Evolutionary conservation across 129 eudicot genomes (phyloP), one percentile per base, ranked within the genome.

Genomic region (Escallonia rubra): DNA sequence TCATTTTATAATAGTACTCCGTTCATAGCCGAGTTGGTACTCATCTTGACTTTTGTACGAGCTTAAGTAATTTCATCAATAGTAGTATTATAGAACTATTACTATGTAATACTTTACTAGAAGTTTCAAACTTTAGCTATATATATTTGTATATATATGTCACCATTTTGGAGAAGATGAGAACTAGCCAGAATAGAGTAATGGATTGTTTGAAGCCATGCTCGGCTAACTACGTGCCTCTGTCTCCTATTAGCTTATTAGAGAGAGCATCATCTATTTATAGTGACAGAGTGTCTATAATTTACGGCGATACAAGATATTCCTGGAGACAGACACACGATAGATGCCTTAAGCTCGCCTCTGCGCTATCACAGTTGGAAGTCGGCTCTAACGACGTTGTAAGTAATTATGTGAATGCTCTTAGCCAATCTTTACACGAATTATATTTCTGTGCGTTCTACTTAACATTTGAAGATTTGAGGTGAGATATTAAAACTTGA

Each of bases 301-400:
- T 88, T 55, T 78, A 77, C 12, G 74, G 73, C 1, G 69, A 64
- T 59, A 43, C 57, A 11, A 73, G 13, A 0, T 79, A 60, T 47
- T 72, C 78, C 3, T 88, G 96, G 96, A 57, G 38, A 46, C 74
- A 82, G 61, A 82, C 85, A 6, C 69, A 51, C 4, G 52, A 74
- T 8, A 68, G 91, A 61, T 88, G 91, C 39, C 43, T 82, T 44
- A 76, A 63, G 63, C 74, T 88, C 0, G 89, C 96, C 9, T 85
- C 83, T 6, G 85, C 81, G 51, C 73, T 88, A 0, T 72, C 79
- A 4, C 49, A 66, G 10, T 38, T 77, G 4, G 83, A 82, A 7
- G 16, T 85, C 42, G 5, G 38, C 41, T 39, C 6, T 1, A 79
- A 81, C 44, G 68, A 80, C 39, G 60, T 77, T 50, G 89, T 86